phyloP scores from a whole-genome alignment of 2,329 filamentous ascomycete species.

The Mycogone perniciosa region DNA sequence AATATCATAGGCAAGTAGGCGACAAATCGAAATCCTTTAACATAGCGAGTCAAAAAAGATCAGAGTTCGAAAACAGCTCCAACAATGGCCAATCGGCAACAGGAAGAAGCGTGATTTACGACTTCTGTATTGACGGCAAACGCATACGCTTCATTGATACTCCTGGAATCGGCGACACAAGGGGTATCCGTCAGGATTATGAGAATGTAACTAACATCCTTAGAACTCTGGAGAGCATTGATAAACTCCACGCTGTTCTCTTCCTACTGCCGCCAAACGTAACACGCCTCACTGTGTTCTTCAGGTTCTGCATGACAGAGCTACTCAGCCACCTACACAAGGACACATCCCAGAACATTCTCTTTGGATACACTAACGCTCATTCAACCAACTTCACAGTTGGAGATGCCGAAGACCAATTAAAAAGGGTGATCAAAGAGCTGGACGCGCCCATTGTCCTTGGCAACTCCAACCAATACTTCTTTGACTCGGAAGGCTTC shows the following conservation, averaged over 20 bases:
- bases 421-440: not conserved
- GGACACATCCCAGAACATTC: not conserved
- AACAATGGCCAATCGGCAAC: not conserved
- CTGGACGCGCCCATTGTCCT: not conserved
- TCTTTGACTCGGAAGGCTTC: conserved; percentile 1
- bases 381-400: not conserved
- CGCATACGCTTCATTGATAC: not conserved
- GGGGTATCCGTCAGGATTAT: not conserved
- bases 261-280: not conserved
- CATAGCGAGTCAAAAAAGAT: not conserved
- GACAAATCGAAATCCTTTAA: too few species aligned
- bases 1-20: not conserved
- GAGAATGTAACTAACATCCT: not conserved
- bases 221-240: not conserved
- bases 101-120: not conserved
- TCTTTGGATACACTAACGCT: not conserved
- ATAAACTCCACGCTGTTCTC: not conserved
- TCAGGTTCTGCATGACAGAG: not conserved
- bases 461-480: not conserved
- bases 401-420: not conserved
- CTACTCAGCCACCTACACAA: not conserved
- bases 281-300: not conserved
- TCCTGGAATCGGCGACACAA: not conserved
- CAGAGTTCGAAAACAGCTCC: not conserved
- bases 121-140: not conserved